phyloP scores from a whole-genome alignment of 208 protist genomes.

The Trypanosoma theileri region DNA sequence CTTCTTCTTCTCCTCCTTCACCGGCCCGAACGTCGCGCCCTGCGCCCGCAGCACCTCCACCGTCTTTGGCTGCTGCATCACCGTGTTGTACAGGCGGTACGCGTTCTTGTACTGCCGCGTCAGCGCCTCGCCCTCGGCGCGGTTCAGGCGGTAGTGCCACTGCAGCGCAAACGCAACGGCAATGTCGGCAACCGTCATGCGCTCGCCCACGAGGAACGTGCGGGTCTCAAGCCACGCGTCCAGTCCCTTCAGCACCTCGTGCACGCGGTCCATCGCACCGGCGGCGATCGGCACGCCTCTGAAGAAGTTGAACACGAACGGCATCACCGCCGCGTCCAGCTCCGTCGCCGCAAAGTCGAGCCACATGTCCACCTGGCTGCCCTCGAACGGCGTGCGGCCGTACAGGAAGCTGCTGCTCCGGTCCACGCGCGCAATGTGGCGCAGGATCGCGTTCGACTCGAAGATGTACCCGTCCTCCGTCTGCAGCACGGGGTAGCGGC shows the following conservation, averaged over 20 bases:
- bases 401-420: constrained; percentile 66
- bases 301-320: constrained; percentile 39
- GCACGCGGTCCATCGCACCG: constrained; percentile 29
- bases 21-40: constrained; percentile 13
- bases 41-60: constrained; percentile 57
- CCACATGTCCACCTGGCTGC: constrained; percentile 85
- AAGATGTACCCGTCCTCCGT: constrained; percentile 84
- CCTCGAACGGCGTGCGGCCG: constrained; percentile 70
- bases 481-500: constrained; percentile 70
- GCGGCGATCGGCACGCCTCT: constrained; percentile 23
- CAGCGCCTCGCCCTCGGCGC: constrained; percentile 45
- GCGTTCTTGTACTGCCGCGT: constrained; percentile 60
- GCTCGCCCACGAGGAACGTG: constrained; percentile 86
- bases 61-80: constrained; percentile 76
- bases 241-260: constrained; percentile 58
- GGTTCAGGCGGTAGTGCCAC: constrained; percentile 46
- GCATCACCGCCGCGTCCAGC: constrained; percentile 39
- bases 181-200: constrained; percentile 80
- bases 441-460: constrained; percentile 84
- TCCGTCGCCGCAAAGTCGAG: constrained; percentile 79
- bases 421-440: constrained; percentile 71
- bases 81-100: constrained; percentile 77
- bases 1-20: constrained; percentile 41
- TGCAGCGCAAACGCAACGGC: constrained; percentile 64
- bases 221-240: constrained; percentile 77